Evolutionary conservation across 257 asterid species (phyloP), one percentile per base, ranked within the genome.

Genomic region (Penstemon barbatus): DNA sequence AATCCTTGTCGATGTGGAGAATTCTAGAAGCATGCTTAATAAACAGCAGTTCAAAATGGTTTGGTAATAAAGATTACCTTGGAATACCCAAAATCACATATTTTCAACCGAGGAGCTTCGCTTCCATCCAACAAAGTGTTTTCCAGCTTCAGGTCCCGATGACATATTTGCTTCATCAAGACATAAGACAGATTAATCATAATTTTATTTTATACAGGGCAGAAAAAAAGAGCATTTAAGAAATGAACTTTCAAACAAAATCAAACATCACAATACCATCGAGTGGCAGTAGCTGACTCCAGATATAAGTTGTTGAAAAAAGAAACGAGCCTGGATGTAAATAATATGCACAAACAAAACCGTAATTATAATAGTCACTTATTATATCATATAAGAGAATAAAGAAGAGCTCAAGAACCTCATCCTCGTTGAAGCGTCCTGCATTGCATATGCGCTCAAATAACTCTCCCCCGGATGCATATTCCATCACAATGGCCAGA

Each of bases 261-360:
- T 51, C 44, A 8, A 55, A 45, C 61, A 66, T 51, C 67, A 15
- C 59, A 38, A 66, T 86, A 85, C 96, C 96, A 89, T 89, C 5
- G 96, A 79, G 65, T 91, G 96, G 71, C 96, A 91, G 80, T 85
- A 91, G 84, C 96, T 91, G 82, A 91, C 96, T 73, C 97, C 97
- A 65, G 97, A 91, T 80, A 91, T 85, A 76, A 91, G 95, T 66
- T 91, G 97, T 77, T 91, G 97, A 61, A 88, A 91, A 68, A 91
- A 91, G 88, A 86, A 91, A 38, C 97, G 89, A 65, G 95, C 97
- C 97, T 91, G 88, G 71, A 57, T 55, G 40, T 25, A 63, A 63
- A 66, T 25, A 25, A 25, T 12, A 37, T 51, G 12, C 10, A 9
- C 54, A 73, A 38, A 44, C 38, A 39, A 25, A n/a, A 54, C 11